Conservation (phyloP, 441 rosid genomes). For the Eruca vesicaria region DNA sequence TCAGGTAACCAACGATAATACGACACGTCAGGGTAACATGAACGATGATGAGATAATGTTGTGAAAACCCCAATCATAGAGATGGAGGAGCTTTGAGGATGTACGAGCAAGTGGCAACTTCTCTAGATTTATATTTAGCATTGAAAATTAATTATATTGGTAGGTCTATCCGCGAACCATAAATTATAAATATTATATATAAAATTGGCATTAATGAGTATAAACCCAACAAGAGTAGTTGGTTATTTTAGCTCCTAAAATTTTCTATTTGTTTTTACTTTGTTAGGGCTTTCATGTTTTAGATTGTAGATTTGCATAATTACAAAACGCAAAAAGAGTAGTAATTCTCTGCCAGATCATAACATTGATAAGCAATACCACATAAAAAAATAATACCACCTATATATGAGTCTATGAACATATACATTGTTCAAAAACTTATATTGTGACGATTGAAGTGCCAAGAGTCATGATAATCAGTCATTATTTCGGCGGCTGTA, state of each 20-base stretch:
- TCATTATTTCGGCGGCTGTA: slow-evolving; percentile 30
- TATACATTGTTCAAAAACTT: background rate
- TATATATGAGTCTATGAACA: background rate
- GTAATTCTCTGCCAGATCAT: background rate
- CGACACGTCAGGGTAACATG: slow-evolving; percentile 20
- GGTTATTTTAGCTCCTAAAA: slow-evolving; percentile 10
- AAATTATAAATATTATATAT: background rate
- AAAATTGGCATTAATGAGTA: background rate
- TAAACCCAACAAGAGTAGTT: slow-evolving; percentile 16
- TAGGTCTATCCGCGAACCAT: slow-evolving; percentile 39
- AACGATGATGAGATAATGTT: slow-evolving; percentile 25
- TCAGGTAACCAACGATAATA: slow-evolving; percentile 2
- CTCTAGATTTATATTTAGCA: slow-evolving; percentile 27
- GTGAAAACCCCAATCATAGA: slow-evolving; percentile 30
- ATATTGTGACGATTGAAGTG: slow-evolving; percentile 13
- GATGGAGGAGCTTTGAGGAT: slow-evolving; percentile 29
- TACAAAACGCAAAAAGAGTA: background rate
- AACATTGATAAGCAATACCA: background rate
- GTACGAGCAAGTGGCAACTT: slow-evolving; percentile 30
- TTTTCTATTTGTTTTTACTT: background rate
- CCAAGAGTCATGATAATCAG: slow-evolving; percentile 5
- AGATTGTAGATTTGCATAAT: background rate
- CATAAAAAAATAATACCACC: no score
- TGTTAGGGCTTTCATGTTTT: background rate
- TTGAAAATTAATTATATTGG: slow-evolving; percentile 25